Evolutionary conservation across 768 basidiomycete species (phyloP), one percentile per base, ranked within the genome.

Genomic region (Boletellus sp.): DNA sequence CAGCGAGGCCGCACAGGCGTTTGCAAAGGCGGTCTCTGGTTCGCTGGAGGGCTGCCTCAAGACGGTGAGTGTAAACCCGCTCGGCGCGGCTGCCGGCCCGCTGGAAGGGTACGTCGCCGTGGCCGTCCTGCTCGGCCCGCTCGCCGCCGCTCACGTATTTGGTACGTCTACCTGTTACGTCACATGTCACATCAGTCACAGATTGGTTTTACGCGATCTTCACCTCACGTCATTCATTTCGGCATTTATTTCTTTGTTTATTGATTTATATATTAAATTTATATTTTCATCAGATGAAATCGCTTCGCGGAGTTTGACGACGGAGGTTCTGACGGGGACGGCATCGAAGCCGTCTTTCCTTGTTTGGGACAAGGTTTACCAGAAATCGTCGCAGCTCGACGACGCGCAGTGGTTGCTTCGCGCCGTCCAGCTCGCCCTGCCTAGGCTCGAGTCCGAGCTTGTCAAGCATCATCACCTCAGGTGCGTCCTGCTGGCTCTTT

Each of bases 321-420:
- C 80, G n/a, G 72, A 76, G 31, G 67, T 75, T 1, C 64, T 88
- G n/a, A 61, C 66, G 16, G 66, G 66, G 5, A 67, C 81, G 0
- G 70, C 73, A 13, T 70, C 78, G 20, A 96, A 92, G 62, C 88
- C 91, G 0, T 85, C 88, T 2, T 96, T 96, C 70, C 67, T 97
- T 35, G 58, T 94, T 13, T 91, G 82, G 81, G 93, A 95, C 46
- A 93, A 89, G 64, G 83, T 90, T 0, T 93, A 91, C 59, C 80
- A 84, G 51, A 92, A 90, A 63, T 55, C 86, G 15, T 70, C 72
- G 7, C 77, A 80, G 6, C 57, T 74, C 0, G 76, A 77, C 3
- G 91, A 91, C 15, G 83, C 90, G 48, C 59, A 56, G 12, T 96
- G 94, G 94, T 68, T 96, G 2, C 69, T 91, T 13, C 77, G 84